phyloP scores from a whole-genome alignment of 768 basidiomycete species.

The Roridomyces roridus region DNA sequence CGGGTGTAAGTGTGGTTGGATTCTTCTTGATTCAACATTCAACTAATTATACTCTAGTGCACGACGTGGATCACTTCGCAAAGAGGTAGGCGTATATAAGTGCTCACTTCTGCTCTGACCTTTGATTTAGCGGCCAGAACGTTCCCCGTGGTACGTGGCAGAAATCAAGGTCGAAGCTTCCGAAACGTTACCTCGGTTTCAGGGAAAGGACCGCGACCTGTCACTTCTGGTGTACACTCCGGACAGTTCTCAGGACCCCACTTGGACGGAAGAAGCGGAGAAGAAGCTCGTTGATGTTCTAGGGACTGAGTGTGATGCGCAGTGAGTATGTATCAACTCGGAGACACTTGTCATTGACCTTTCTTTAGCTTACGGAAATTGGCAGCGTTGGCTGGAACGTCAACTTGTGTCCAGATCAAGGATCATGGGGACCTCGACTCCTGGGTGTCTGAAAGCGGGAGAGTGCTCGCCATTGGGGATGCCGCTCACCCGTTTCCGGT shows the following conservation, averaged over 20 bases:
- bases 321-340: background rate
- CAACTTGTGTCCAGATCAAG: conserved; percentile 6
- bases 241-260: conserved; percentile 3
- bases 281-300: background rate
- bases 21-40: background rate
- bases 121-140: background rate
- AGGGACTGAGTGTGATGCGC: conserved; percentile 2
- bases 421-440: conserved; percentile 8
- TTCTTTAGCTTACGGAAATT: conserved; percentile 2
- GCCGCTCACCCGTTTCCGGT: conserved; percentile 21
- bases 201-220: conserved; percentile 4
- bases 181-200: background rate
- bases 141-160: background rate
- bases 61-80: too few species aligned
- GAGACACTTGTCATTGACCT: background rate
- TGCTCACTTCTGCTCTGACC: background rate
- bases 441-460: conserved; percentile 16
- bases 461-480: conserved; percentile 7
- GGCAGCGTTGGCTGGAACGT: conserved; percentile 2
- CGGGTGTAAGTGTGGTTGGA: background rate
- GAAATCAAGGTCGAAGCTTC: background rate
- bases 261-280: background rate
- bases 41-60: too few species aligned
- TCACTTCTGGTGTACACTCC: conserved; percentile 4
- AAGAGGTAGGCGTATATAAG: too few species aligned